phyloP scores from a whole-genome alignment of 345 rosid species.

The Geranium rotundifolium region DNA sequence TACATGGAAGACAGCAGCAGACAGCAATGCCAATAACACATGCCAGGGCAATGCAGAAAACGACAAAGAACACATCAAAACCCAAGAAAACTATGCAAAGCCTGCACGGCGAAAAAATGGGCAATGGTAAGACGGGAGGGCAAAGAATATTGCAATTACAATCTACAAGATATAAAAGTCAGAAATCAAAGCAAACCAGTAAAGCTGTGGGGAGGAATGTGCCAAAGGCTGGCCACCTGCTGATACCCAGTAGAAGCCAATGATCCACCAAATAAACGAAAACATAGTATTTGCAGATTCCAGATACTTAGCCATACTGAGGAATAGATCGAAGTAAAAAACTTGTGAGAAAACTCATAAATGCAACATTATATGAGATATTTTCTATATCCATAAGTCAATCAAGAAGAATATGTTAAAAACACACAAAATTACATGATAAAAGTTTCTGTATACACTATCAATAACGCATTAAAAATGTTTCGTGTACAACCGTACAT shows the following conservation, averaged over 20 bases:
- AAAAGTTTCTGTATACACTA: too few species aligned
- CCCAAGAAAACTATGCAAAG: slow-evolving; percentile 86
- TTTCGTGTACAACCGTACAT: too few species aligned
- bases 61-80: slow-evolving; percentile 94
- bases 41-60: slow-evolving; percentile 89
- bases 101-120: slow-evolving; percentile 38
- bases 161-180: slow-evolving; percentile 1
- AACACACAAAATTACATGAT: too few species aligned
- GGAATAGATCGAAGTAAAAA: slow-evolving; percentile 9
- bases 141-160: not conserved
- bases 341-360: too few species aligned
- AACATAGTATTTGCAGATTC: slow-evolving; percentile 98
- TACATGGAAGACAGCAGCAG: slow-evolving; percentile 97
- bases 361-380: too few species aligned
- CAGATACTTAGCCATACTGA: slow-evolving; percentile 66
- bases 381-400: too few species aligned
- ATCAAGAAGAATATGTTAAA: too few species aligned
- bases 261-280: slow-evolving; percentile 98
- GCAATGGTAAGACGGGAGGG: not conserved
- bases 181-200: slow-evolving; percentile 46
- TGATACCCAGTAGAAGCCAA: slow-evolving; percentile 98
- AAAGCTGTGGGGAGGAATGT: slow-evolving; percentile 60
- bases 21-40: slow-evolving; percentile 95
- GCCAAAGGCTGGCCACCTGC: slow-evolving; percentile 78
- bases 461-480: too few species aligned